Base-by-base conservation (phyloP, 1,284 basidiomycete genomes). In the Cutaneotrichosporon mucoides region DNA sequence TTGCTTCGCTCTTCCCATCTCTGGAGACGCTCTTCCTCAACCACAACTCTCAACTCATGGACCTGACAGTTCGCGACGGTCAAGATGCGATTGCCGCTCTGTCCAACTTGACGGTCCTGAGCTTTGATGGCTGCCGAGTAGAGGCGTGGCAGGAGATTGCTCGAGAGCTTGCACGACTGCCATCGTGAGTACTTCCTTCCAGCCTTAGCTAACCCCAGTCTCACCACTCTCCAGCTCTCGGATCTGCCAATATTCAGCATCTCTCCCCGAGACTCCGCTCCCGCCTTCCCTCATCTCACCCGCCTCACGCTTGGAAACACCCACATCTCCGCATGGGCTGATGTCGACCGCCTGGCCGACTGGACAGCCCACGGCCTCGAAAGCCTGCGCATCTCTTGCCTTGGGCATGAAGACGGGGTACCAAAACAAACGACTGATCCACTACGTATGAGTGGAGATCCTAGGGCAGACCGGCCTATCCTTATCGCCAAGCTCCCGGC, bases 51-150 rank as follows among this genome's bases (percentile, higher is more conserved):
- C 15, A 37, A 12, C 41, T 64, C 24, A 24, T 33, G 6, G 47
- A 38, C 0, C 44, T 53, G 24, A 11, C 15, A 8, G 4, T 33
- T 10, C 35, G 16, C 5, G 7, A 24, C 5, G 46, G 6, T 40
- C 12, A 16, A 10, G 10, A 12, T n/a, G 4, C 48, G 4, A 49
- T 33, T 9, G 9, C n/a, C 2, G 53, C 61, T 13, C 36, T 66
- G 37, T 53, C 60, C 11, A 66, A 79, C 15, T 72, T 92, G 41
- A 75, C 80, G 53, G 79, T 80, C 34, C 76, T 96, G 60, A 92
- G 92, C 71, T 79, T 96, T 37, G 89, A 90, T 67, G 83, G 81
- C 47, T 95, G 95, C 78, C 60, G 75, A 9, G 80, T 90, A 37
- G 68, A 69, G 2, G 79, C 84, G 61, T 93, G 90, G 89, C 64